Percentiles rank a stretch among this genome's conserved stretches.
These are phyloP conservation scores for Xanthoconium purpureum DNA, from an alignment of 768 basidiomycete genomes.

Conservation along the genomic window DNA sequence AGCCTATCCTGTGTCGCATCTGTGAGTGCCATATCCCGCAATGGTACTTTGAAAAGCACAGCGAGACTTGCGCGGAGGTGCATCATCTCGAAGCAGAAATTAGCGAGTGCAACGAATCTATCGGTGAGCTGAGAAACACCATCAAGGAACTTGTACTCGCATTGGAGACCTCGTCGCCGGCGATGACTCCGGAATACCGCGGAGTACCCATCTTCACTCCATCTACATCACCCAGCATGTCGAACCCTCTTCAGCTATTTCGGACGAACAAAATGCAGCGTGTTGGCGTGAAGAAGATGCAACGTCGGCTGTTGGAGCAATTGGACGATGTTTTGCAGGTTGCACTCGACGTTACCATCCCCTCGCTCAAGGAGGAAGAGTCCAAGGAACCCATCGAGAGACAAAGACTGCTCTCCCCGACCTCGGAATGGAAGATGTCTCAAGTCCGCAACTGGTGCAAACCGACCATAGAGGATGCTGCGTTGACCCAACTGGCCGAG, in stretches of 20 bases:
- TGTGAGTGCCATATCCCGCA: constrained; percentile 96
- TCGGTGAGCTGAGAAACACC: constrained; percentile 81
- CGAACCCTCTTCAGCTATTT: constrained; percentile 76
- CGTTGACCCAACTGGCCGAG: constrained; percentile 75
- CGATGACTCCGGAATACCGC: constrained; percentile 72
- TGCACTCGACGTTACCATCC: constrained; percentile 79
- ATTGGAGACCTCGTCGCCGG: constrained; percentile 72
- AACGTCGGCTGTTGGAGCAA: constrained; percentile 77
- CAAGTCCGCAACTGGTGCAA: constrained; percentile 84
- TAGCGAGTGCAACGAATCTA: constrained; percentile 87
- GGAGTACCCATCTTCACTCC: constrained; percentile 82
- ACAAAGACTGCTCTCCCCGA: constrained; percentile 84
- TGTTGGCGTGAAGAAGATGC: constrained; percentile 77
- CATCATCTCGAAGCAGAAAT: constrained; percentile 97
- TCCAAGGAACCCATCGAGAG: constrained; percentile 88
- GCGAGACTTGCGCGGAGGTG: constrained; percentile 95
- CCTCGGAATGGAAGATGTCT: constrained; percentile 83
- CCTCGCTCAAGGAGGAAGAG: constrained; percentile 88
- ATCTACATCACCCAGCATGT: constrained; percentile 64
- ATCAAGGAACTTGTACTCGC: constrained; percentile 74
- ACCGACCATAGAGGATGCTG: constrained; percentile 82
- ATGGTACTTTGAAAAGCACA: constrained; percentile 99
- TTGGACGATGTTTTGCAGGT: constrained; percentile 82
- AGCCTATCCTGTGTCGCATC: constrained; percentile 91
- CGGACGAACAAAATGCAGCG: constrained; percentile 75